phyloP scores from a whole-genome alignment of 2,329 filamentous ascomycete genomes.

The Septoria petroselini region DNA sequence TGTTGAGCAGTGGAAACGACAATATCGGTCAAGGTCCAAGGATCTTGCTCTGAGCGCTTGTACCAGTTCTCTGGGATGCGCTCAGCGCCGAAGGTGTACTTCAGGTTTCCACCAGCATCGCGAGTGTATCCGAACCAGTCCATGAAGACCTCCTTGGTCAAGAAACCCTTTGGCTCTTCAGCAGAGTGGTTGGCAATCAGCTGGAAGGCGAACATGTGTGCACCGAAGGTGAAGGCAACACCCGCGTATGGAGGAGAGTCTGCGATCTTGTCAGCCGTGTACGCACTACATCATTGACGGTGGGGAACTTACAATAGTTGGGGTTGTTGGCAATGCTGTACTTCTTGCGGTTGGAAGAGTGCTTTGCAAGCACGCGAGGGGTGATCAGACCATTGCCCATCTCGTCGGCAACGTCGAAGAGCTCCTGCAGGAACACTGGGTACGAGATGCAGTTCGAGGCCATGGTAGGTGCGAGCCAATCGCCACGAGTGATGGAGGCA shows the following conservation, averaged over 20 bases:
- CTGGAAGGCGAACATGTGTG: conserved; percentile 31
- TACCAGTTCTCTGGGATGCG: conserved; percentile 33
- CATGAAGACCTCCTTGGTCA: conserved; percentile 27
- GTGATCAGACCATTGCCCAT: conserved; percentile 26
- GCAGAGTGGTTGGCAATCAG: conserved; percentile 31
- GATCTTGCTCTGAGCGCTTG: conserved; percentile 26
- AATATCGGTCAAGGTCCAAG: conserved; percentile 30
- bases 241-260: conserved; percentile 29
- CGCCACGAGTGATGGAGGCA: conserved; percentile 32
- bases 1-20: conserved; percentile 29
- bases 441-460: conserved; percentile 31
- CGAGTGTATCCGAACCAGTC: conserved; percentile 28
- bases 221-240: conserved; percentile 33
- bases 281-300: no score
- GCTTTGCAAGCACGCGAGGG: conserved; percentile 28
- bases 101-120: conserved; percentile 17
- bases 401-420: conserved; percentile 27
- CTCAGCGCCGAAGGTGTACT: conserved; percentile 28
- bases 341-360: conserved; percentile 30
- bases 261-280: no score
- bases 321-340: conserved; percentile 32
- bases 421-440: conserved; percentile 27
- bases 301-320: conserved; percentile 23
- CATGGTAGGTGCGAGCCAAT: conserved; percentile 29
- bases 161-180: conserved; percentile 26